Conservation (phyloP, 2,329 filamentous ascomycete species). For the Fusarium dimerum region DNA sequence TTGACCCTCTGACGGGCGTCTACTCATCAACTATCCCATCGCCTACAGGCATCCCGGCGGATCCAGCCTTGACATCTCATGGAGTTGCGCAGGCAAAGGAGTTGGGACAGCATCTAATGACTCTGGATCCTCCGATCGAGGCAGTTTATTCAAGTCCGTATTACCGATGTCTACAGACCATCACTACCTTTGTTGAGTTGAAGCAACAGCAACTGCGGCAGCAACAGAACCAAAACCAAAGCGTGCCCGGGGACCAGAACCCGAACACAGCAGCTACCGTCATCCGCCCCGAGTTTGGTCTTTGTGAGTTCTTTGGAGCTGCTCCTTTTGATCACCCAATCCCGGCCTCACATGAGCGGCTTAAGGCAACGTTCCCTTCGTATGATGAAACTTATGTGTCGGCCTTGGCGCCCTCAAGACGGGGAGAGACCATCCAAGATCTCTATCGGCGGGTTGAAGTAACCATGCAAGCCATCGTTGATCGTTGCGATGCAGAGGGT, state of each 20-base stretch:
- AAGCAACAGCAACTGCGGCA: conserved; percentile 23
- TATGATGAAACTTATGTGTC: conserved; percentile 60
- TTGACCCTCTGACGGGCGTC: conserved; percentile 76
- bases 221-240: conserved; percentile 3
- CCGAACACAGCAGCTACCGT: conserved; percentile 28
- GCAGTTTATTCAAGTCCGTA: conserved; percentile 83
- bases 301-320: conserved; percentile 88
- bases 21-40: conserved; percentile 75
- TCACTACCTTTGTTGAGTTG: conserved; percentile 66
- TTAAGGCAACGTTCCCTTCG: conserved; percentile 69
- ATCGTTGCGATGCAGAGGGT: conserved; percentile 70
- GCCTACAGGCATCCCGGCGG: conserved; percentile 84
- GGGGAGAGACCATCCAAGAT: conserved; percentile 77
- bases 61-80: conserved; percentile 84
- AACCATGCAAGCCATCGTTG: conserved; percentile 69
- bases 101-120: conserved; percentile 66
- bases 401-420: conserved; percentile 64
- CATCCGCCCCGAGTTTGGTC: conserved; percentile 57
- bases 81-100: conserved; percentile 83
- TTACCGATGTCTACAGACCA: conserved; percentile 85
- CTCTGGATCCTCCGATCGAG: conserved; percentile 67
- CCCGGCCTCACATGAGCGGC: conserved; percentile 63
- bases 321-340: conserved; percentile 84
- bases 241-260: conserved; percentile 3
- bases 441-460: conserved; percentile 79